Evolutionary conservation across 1,284 basidiomycete species (phyloP).

Genomic region (Mycena citricolor): DNA sequence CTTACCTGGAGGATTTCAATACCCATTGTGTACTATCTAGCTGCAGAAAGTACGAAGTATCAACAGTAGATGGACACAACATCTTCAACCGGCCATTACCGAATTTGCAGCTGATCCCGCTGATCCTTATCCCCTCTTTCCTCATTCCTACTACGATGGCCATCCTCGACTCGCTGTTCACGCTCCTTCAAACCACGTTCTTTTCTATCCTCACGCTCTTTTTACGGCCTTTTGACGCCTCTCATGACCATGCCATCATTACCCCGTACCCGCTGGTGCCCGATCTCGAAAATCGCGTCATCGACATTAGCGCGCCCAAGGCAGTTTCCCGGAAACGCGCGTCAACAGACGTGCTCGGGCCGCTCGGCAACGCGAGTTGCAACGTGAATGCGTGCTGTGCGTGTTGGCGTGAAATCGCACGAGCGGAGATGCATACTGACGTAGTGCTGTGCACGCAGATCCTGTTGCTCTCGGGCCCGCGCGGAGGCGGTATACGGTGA

Average conservation of each 20-base stretch:
- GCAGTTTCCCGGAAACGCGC: neutral
- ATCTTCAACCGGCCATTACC: no score
- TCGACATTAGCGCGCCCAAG: conserved; percentile 6
- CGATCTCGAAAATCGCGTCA: conserved; percentile 9
- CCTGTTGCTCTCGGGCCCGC: no score
- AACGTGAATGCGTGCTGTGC: neutral
- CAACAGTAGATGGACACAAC: no score
- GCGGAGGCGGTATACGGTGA: no score
- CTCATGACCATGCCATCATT: neutral
- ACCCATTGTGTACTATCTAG: no score
- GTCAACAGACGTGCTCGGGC: conserved; percentile 1
- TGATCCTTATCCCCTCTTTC: no score
- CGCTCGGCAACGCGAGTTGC: neutral
- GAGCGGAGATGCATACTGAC: no score
- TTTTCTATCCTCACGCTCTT: conserved; percentile 17
- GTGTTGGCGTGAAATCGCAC: neutral
- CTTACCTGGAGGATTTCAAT: no score
- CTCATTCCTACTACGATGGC: conserved; percentile 1
- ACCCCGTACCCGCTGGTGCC: conserved; percentile 17
- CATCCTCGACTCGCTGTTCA: conserved; percentile 4
- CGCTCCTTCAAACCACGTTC: conserved; percentile 20
- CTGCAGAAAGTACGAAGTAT: no score
- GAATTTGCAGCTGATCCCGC: no score
- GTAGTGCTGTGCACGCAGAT: no score
- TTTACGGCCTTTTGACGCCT: neutral